Evolutionary conservation across 179 eudicot species (phyloP), one percentile per base, ranked within the genome.

Genomic region (Beta lomatogona): DNA sequence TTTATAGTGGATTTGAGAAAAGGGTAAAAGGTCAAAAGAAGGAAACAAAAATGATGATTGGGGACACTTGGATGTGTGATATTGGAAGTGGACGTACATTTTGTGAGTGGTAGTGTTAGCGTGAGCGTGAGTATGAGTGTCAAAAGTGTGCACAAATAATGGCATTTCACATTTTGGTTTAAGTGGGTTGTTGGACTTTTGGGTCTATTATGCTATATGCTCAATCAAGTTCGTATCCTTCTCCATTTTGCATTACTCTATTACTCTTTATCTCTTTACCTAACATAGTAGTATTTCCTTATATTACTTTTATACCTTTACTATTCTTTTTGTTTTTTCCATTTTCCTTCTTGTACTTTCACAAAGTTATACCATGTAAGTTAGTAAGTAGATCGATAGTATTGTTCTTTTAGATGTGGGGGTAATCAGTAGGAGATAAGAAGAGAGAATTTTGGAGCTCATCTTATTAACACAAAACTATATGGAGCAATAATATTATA

Each of bases 181-280:
- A 48, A 52, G 76, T 72, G 76, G 76, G 76, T 72, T 22, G 76
- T 72, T 72, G 76, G 41, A 52, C 4, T 73, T 6, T 73, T 52
- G 77, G 46, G 7, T 25, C 10, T 54, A 25, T 53, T 54, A 54
- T 73, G 46, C 11, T 54, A 12, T 73, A 21, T 73, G 77, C 54
- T 73, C 63, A 54, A 73, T 53, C 22, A 9, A n/a, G 1, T 25
- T 25, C 18, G 76, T 54, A 22, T 7, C 41, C 57, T 71, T 12
- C 13, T 3, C 46, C 2, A 11, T 55, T 55, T 55, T 11, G 59
- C 3, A 55, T 55, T 48, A 48, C 9, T 1, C 52, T 48, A 48
- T 48, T 48, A 48, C 52, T 48, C 52, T 48, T 36, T 48, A 48
- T 48, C 52, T 48, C 52, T 48, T 48, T 48, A 48, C 52, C 52